Evolutionary conservation across 345 rosid genomes (phyloP), one percentile per base, ranked within the genome.

Genomic region (Salix suchowensis): DNA sequence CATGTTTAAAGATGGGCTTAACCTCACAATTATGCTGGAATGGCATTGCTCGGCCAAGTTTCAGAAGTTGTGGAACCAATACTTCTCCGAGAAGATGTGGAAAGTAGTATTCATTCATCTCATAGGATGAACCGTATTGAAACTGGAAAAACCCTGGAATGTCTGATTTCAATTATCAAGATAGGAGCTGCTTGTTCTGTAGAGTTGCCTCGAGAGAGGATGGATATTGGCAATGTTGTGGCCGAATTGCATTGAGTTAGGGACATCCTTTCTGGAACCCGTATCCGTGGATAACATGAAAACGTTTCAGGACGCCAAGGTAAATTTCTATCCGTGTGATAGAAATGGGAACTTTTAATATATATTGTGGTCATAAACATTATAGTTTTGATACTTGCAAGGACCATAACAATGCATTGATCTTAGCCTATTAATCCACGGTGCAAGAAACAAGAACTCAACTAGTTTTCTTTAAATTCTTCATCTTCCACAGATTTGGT

Each of bases 11-110:
- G 36, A 34, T 34, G 6, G 36, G 36, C 34, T 69, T 18, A 67
- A 42, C 58, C 52, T 34, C 36, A 34, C 6, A 34, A 34, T 58
- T 62, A 30, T 44, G 73, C 70, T 34, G 97, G 86, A 76, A 89
- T 85, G 80, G 89, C 92, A 62, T 50, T 73, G 48, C 78, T 81
- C 0, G 71, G 30, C 3, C 6, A 15, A 6, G 76, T 69, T 21
- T 1, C 5, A 7, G 60, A 76, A 12, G 74, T 76, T 7, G n/a
- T 50, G 13, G 80, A 76, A 64, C 73, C 76, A 2, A 37, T 3
- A 1, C 77, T 79, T 2, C 30, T 69, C 4, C 19, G 5, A 42
- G 67, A 24, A 72, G 60, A 67, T n/a, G 9, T 24, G 15, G 73
- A 16, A 24, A 15, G 23, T 6, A 8, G 40, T 3, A 13, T 2